Base-by-base conservation (phyloP, 2,329 filamentous ascomycete genomes). In the Cladosporium cucumerinum region DNA sequence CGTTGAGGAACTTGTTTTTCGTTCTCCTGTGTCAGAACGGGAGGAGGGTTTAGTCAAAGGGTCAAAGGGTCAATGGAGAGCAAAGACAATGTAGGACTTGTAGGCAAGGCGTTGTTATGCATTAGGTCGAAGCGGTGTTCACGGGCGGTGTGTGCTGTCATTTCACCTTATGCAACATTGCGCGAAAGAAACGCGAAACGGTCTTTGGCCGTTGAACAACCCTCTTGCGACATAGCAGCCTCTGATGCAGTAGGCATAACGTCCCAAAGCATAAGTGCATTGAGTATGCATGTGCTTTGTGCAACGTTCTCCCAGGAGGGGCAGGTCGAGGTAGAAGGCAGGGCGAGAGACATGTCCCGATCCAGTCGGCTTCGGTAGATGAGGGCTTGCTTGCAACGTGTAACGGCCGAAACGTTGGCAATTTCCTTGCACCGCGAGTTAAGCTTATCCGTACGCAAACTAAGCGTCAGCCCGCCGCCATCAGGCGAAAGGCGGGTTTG, bases 1-100 rank as follows among this genome's bases (percentile, higher is more conserved):
- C 34, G 49, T 55, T 30, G 28, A 34, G 58, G 60, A 34, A 55
- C 49, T 55, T 62, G 10, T 43, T 49, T 48, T 52, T 54, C 23
- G 32, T 46, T 32, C 60, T 62, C 60, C 60, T 62, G 60, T 61
- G 58, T 62, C 60, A 62, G 49, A 55, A n/a, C 21, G 48, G 55
- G 34, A 28, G 25, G 25, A 28, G 36, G 55, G 55, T 36, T 28
- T 12, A 12, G 49, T 25, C 49, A 46, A 55, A 62, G 60, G 49
- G 49, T 18, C 25, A 54, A 54, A 55, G 49, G 59, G 59, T 62
- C 48, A 46, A 28, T 11, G 49, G 49, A 32, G 36, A 23, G 39
- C 28, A 58, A 46, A 46, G 49, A 62, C 60, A 55, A 34, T 28
- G 60, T 62, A 55, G 60, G 60, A 62, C 48, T 62, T 26, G 49